Conservation (phyloP, 352 stramenopile genomes). For the Phytophthora crassamura region DNA sequence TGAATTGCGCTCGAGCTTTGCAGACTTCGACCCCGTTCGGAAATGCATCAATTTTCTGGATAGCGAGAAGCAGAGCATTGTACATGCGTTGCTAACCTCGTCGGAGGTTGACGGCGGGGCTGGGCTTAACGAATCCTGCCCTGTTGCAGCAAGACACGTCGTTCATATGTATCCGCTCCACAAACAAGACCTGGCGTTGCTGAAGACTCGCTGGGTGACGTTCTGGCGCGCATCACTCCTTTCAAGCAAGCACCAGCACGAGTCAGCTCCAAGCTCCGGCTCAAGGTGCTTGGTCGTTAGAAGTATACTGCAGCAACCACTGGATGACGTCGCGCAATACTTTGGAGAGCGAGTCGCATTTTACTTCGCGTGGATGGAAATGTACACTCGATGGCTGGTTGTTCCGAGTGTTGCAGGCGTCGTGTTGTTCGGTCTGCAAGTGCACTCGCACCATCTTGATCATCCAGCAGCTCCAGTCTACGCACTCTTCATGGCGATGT, state of each 20-base stretch:
- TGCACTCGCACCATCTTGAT: slow-evolving; percentile 69
- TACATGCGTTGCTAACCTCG: slow-evolving; percentile 67
- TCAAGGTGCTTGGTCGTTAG: slow-evolving; percentile 32
- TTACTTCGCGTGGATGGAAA: slow-evolving; percentile 94
- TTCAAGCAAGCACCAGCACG: slow-evolving; percentile 21
- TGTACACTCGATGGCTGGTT: slow-evolving; percentile 92
- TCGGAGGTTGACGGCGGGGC: slow-evolving; percentile 52
- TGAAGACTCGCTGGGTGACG: slow-evolving; percentile 81
- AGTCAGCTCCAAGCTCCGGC: background rate
- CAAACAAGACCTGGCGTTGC: slow-evolving; percentile 71
- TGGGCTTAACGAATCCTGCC: slow-evolving; percentile 75
- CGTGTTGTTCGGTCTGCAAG: slow-evolving; percentile 73
- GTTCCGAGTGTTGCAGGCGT: slow-evolving; percentile 78
- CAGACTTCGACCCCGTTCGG: slow-evolving; percentile 57
- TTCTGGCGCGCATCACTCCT: slow-evolving; percentile 63
- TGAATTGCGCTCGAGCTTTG: slow-evolving; percentile 73
- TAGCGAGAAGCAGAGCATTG: slow-evolving; percentile 85
- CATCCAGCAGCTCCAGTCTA: slow-evolving; percentile 83
- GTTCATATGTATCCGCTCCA: slow-evolving; percentile 90
- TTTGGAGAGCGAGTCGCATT: slow-evolving; percentile 92
- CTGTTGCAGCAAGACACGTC: slow-evolving; percentile 71
- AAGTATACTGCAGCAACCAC: slow-evolving; percentile 68
- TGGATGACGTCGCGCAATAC: slow-evolving; percentile 90
- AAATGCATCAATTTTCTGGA: slow-evolving; percentile 71
- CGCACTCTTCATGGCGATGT: slow-evolving; percentile 91